Evolutionary conservation across 768 basidiomycete species (phyloP).

Genomic region (Roridomyces roridus): DNA sequence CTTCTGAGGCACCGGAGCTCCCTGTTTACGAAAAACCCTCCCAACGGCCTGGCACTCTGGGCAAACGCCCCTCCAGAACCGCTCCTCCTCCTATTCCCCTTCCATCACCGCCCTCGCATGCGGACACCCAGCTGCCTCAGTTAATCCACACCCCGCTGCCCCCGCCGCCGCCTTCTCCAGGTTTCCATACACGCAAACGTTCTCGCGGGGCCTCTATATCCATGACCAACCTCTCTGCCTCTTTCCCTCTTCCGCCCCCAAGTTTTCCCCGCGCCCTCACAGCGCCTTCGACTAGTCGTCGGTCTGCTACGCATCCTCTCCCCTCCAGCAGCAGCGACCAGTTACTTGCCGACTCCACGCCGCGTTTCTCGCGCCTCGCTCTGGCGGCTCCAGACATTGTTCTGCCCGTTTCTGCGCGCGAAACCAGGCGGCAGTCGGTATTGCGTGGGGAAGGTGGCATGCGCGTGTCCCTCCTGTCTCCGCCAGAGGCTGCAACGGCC

Average conservation of each 20-base stretch:
- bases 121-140: background rate
- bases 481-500: background rate
- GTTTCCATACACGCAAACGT: slow-evolving; percentile 11
- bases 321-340: too few species aligned
- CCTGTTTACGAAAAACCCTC: background rate
- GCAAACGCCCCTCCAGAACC: slow-evolving; percentile 12
- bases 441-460: slow-evolving; percentile 19
- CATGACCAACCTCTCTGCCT: background rate
- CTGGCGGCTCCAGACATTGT: slow-evolving; percentile 41
- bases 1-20: background rate
- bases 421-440: slow-evolving; percentile 12
- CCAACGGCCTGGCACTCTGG: too few species aligned
- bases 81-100: slow-evolving; percentile 4
- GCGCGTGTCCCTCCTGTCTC: slow-evolving; percentile 8
- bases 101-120: slow-evolving; percentile 3
- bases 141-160: background rate
- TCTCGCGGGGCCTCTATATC: slow-evolving; percentile 1
- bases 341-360: too few species aligned
- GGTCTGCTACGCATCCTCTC: background rate
- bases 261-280: slow-evolving; percentile 20
- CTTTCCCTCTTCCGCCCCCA: slow-evolving; percentile 7
- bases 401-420: slow-evolving; percentile 47
- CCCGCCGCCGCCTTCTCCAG: slow-evolving; percentile 13
- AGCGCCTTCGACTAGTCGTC: slow-evolving; percentile 17
- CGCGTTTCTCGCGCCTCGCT: slow-evolving; percentile 47